Conservation (phyloP, 345 rosid species). For the Gossypium rotundifolium region DNA sequence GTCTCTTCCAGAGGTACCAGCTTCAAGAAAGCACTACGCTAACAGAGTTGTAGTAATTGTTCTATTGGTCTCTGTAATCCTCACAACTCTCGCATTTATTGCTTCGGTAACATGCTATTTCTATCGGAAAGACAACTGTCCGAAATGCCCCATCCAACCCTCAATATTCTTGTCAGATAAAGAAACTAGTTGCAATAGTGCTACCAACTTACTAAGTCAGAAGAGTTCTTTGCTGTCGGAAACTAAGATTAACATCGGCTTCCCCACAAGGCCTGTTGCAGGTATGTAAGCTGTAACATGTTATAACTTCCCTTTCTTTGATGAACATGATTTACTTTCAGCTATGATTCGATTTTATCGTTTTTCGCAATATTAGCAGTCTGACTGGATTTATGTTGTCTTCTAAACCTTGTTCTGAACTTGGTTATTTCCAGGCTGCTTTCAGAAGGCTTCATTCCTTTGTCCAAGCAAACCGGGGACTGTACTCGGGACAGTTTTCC, state of each 20-base stretch:
- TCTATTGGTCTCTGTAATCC: conserved; percentile 48
- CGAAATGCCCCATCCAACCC: conserved; percentile 30
- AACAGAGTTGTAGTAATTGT: conserved; percentile 49
- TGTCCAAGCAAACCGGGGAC: conserved; percentile 43
- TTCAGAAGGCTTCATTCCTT: conserved; percentile 46
- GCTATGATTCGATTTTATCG: neutral
- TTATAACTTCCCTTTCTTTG: neutral
- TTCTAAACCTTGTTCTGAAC: neutral
- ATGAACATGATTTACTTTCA: neutral
- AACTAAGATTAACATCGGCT: conserved; percentile 28
- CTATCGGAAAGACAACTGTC: conserved; percentile 40
- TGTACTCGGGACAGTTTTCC: conserved; percentile 45
- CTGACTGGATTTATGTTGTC: neutral
- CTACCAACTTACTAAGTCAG: conserved; percentile 58
- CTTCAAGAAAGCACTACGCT: conserved; percentile 37
- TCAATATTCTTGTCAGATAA: conserved; percentile 58
- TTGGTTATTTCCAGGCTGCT: conserved; percentile 50
- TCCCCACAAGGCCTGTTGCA: conserved; percentile 29
- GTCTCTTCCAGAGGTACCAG: conserved; percentile 25
- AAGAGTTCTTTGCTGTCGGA: conserved; percentile 45
- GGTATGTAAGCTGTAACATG: conserved; percentile 26
- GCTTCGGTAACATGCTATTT: conserved; percentile 54
- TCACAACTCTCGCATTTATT: conserved; percentile 64
- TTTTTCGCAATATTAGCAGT: too few species aligned
- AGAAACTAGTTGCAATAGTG: conserved; percentile 75